A percentile compares a stretch with the other conserved stretches of the same genome.
Conservation (phyloP, 73 alveolate species). For the Loxodes magnus region DNA sequence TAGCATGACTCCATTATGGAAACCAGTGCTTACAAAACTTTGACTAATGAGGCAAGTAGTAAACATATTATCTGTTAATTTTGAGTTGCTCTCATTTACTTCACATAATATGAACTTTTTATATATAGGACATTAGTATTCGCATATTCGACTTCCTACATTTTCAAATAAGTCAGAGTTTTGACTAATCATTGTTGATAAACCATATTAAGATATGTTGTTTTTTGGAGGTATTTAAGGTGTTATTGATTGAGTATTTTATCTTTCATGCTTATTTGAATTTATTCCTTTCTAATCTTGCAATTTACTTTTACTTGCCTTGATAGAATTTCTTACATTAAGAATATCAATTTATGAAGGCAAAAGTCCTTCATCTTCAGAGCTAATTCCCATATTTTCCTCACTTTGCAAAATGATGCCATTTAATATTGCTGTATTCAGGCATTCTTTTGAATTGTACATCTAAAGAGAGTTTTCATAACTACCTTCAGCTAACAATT, state of each 20-base stretch:
- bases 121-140: slow-evolving; percentile 1
- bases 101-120: not conserved
- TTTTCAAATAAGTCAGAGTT: not conserved
- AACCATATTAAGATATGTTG: not conserved
- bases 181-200: not conserved
- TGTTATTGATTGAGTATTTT: not conserved
- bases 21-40: slow-evolving; percentile 8
- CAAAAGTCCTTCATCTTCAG: not conserved
- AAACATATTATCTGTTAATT: not conserved
- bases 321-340: not conserved
- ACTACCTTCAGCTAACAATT: not conserved
- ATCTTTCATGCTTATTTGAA: not conserved
- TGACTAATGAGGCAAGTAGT: not conserved
- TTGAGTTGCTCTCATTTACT: not conserved
- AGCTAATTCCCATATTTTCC: slow-evolving; percentile 7
- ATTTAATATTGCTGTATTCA: slow-evolving; percentile 2
- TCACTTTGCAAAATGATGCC: not conserved
- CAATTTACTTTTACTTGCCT: not conserved
- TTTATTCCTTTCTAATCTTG: not conserved
- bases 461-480: not conserved
- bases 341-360: not conserved
- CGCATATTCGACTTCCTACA: not conserved
- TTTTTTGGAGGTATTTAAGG: not conserved
- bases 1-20: not conserved
- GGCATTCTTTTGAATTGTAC: slow-evolving; percentile 5